A percentile compares a stretch with the other conserved stretches of the same genome.
phyloP scores from a whole-genome alignment of 2,329 filamentous ascomycete species.

The Incumbomyces lentus region DNA sequence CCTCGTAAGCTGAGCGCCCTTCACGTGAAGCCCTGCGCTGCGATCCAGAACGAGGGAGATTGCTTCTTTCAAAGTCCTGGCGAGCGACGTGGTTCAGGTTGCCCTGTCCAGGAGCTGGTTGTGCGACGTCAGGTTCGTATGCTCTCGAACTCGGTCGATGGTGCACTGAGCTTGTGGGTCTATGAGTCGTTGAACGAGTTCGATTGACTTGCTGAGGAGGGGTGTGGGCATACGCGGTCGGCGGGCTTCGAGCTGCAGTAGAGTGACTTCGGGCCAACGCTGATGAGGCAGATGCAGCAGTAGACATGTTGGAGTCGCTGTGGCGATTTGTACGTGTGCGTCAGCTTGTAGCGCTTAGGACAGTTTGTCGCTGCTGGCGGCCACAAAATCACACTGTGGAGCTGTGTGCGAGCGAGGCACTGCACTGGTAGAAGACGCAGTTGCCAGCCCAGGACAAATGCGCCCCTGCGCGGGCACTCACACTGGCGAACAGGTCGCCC shows the following conservation, averaged over 20 bases:
- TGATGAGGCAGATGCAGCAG: constrained; percentile 36
- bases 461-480: background rate
- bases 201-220: constrained; percentile 36
- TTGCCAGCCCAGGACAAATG: background rate
- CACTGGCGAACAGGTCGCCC: too few relatives aligned
- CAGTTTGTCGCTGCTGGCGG: background rate
- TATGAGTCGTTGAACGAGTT: constrained; percentile 35
- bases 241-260: constrained; percentile 34
- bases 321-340: too few relatives aligned
- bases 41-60: constrained; percentile 48
- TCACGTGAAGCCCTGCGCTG: constrained; percentile 58
- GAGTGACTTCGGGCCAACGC: constrained; percentile 42
- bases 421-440: background rate
- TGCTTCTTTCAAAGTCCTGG: constrained; percentile 63
- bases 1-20: constrained; percentile 41
- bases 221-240: constrained; percentile 30
- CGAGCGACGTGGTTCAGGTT: constrained; percentile 47
- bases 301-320: constrained; percentile 27
- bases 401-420: background rate
- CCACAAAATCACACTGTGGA: background rate
- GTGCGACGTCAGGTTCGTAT: constrained; percentile 33
- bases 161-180: constrained; percentile 30
- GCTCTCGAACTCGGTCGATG: constrained; percentile 30
- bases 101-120: constrained; percentile 33
- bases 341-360: background rate